Percentiles rank a stretch among this genome's conserved stretches.
phyloP scores from a whole-genome alignment of 2,329 filamentous ascomycete genomes.

The Fusarium tupiense region DNA sequence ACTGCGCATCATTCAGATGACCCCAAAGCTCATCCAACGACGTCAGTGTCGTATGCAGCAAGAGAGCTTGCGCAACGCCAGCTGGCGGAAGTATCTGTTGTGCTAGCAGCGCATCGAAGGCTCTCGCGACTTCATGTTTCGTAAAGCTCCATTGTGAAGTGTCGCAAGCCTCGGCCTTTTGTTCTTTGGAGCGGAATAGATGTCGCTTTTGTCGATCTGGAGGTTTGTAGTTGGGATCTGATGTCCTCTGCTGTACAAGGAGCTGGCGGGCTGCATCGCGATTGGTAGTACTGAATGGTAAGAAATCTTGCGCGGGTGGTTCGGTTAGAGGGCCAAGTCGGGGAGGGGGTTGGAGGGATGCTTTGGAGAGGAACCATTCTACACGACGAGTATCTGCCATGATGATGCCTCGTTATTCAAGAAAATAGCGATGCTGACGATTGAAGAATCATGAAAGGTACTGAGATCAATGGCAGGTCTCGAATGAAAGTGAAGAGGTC shows the following conservation, averaged over 20 bases:
- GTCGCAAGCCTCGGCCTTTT: background rate
- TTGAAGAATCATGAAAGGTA: background rate
- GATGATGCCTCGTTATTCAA: background rate
- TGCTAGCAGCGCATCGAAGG: conserved; percentile 1
- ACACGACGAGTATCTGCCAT: conserved; percentile 1
- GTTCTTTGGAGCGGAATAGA: conserved; percentile 1
- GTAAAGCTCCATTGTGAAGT: conserved; percentile 14
- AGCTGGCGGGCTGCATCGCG: background rate
- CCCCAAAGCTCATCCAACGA: conserved; percentile 23
- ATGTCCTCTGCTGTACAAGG: conserved; percentile 1
- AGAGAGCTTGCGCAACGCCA: conserved; percentile 15
- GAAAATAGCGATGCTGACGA: accelerated
- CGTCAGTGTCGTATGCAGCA: background rate
- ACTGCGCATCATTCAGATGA: background rate
- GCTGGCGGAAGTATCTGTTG: background rate
- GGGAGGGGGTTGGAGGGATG: conserved; percentile 3
- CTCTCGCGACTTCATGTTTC: conserved; percentile 17
- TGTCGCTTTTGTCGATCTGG: conserved; percentile 11
- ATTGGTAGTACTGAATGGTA: background rate
- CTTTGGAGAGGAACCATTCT: conserved; percentile 21
- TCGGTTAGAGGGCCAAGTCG: background rate
- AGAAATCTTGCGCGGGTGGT: conserved; percentile 13
- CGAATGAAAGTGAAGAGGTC: background rate
- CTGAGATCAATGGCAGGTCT: background rate
- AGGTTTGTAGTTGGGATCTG: background rate